Evolutionary conservation across 2,329 filamentous ascomycete species (phyloP), one percentile per base, ranked within the genome.

Genomic region (Hymenoscyphus albidus): DNA sequence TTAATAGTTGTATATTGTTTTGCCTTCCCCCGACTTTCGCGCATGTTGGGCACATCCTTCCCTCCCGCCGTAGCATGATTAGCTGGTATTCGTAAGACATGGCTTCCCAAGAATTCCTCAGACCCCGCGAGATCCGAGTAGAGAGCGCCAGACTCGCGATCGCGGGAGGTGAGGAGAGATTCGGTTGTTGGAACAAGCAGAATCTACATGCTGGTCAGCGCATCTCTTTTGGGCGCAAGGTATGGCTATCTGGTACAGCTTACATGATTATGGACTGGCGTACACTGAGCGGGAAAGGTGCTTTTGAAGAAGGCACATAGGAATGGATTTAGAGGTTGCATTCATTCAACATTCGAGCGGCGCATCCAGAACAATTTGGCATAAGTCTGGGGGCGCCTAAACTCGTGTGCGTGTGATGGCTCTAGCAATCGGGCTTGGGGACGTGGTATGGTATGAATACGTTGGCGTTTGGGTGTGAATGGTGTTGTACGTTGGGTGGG

Each of bases 261-360:
- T 81, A 88, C 86, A 82, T 98, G 92, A 78, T 96, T 92, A 78
- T 95, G 90, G 70, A 93, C 85, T 63, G 95, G 93, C 69, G 89
- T 87, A 83, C 95, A 98, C 88, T 98, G 94, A 74, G 90, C 83
- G 72, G 91, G 90, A 76, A 97, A 85, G 78, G 92, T 88, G 86
- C 93, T 98, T 83, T 92, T 93, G 85, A 97, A 97, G 88, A 99
- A 98, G 84, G 94, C 93, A 83, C 91, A 89, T 79, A 99, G 85
- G 81, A 97, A 98, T 78, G 95, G 95, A 81, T 99, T 99, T 88
- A 98, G 85, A 82, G 95, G 92, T 89, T 93, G 93, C 93, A 97
- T 97, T 88, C 89, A 90, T 82, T 79, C 80, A 70, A 75, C 73
- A 73, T 73, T 72, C 72, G 72, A 68, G 67, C 70, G 67, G 66